phyloP scores from a whole-genome alignment of 306 rosid genomes.

The Prunus mongolica region DNA sequence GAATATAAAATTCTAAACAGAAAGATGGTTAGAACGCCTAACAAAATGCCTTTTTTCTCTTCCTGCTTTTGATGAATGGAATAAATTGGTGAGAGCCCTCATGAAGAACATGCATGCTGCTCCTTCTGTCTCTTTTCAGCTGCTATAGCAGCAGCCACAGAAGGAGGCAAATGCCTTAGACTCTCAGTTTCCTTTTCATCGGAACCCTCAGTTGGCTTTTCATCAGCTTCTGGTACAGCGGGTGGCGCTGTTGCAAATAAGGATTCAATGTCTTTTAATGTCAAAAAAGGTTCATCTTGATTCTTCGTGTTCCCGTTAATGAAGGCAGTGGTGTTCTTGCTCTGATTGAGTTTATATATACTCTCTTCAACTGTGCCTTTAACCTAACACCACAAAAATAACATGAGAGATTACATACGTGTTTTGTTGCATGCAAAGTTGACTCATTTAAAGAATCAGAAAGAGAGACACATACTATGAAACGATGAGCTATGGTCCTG shows the following conservation, averaged over 20 bases:
- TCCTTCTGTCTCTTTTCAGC: constrained; percentile 79
- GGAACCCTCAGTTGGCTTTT: constrained; percentile 30
- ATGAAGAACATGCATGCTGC: constrained; percentile 40
- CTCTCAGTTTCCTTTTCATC: constrained; percentile 36
- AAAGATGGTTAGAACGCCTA: constrained; percentile 20
- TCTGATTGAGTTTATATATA: constrained; percentile 69
- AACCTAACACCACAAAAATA: constrained; percentile 43
- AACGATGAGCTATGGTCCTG: constrained; percentile 79
- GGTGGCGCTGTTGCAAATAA: constrained; percentile 57
- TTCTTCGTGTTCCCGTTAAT: constrained; percentile 81
- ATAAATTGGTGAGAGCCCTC: background rate
- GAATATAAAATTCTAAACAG: background rate
- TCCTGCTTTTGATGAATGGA: no score
- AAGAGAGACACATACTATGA: constrained; percentile 51
- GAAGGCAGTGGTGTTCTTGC: constrained; percentile 57
- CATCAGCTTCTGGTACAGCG: constrained; percentile 37
- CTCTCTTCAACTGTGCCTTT: constrained; percentile 91
- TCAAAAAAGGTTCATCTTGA: constrained; percentile 72
- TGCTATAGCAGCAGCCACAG: constrained; percentile 78
- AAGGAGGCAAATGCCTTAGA: constrained; percentile 72
- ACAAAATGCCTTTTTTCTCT: background rate
- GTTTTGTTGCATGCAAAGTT: background rate
- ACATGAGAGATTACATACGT: background rate
- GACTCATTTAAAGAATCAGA: background rate
- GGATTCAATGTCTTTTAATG: constrained; percentile 76